Evolutionary conservation across 768 basidiomycete species (phyloP).

Genomic region (Kwoniella newhampshirensis): DNA sequence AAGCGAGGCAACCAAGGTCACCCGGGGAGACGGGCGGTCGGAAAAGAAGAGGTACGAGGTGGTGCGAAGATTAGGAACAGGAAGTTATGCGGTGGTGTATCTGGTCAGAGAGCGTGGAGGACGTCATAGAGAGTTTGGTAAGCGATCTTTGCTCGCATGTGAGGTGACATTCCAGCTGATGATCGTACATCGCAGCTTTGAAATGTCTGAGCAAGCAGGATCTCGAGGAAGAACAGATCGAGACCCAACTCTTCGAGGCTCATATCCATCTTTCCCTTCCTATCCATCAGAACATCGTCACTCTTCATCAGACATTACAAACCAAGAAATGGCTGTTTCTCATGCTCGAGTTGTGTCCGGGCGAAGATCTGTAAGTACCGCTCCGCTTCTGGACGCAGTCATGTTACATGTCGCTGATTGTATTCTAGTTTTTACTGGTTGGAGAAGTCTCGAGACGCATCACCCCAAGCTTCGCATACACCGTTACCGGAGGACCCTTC

Average conservation of each 20-base stretch:
- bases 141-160: constrained; percentile 13
- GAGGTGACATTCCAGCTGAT: not conserved
- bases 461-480: constrained; percentile 37
- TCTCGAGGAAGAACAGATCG: constrained; percentile 81
- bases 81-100: constrained; percentile 92
- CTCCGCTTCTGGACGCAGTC: not conserved
- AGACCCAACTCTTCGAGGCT: constrained; percentile 89
- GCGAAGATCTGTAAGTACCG: constrained; percentile 69
- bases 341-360: constrained; percentile 91
- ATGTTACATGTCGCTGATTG: not conserved
- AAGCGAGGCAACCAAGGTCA: constrained; percentile 33
- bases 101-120: constrained; percentile 61
- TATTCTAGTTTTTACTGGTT: constrained; percentile 79
- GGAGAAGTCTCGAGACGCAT: constrained; percentile 80
- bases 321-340: constrained; percentile 87
- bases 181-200: constrained; percentile 65
- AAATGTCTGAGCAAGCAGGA: constrained; percentile 95
- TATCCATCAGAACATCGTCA: constrained; percentile 89
- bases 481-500: constrained; percentile 35
- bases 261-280: constrained; percentile 91
- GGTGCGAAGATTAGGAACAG: constrained; percentile 78
- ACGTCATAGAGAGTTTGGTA: constrained; percentile 51
- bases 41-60: constrained; percentile 65
- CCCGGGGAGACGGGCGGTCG: constrained; percentile 11
- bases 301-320: constrained; percentile 86